A percentile compares a stretch with the other conserved stretches of the same genome.
Conservation (phyloP, 2,329 filamentous ascomycete species). For the Cercospora berteroae region DNA sequence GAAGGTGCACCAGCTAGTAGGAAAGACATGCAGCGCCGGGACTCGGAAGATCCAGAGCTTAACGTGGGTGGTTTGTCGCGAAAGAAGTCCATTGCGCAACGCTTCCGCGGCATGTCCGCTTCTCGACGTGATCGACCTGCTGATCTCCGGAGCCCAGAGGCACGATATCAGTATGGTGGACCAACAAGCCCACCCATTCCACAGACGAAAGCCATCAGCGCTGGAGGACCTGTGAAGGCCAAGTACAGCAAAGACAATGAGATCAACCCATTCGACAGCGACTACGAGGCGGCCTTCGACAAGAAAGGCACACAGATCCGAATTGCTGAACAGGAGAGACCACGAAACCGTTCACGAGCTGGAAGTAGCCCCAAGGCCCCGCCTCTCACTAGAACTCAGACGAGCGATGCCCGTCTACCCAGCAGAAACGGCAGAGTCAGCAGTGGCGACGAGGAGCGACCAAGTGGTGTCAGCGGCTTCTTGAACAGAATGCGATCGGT, state of each 20-base stretch:
- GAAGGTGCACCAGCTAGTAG: slow-evolving; percentile 88
- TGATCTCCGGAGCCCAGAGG: slow-evolving; percentile 49
- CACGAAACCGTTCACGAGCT: slow-evolving; percentile 34
- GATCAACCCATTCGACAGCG: slow-evolving; percentile 71
- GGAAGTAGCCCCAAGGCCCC: slow-evolving; percentile 60
- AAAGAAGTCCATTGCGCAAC: slow-evolving; percentile 93
- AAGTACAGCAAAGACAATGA: slow-evolving; percentile 41
- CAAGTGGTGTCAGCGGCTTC: slow-evolving; percentile 54
- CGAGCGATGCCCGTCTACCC: slow-evolving; percentile 21
- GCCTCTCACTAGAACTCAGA: slow-evolving; percentile 21
- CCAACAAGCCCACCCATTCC: slow-evolving; percentile 23
- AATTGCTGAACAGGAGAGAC: slow-evolving; percentile 47
- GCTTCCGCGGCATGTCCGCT: slow-evolving; percentile 79
- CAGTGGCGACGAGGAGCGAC: slow-evolving; percentile 46
- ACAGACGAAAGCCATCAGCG: slow-evolving; percentile 37
- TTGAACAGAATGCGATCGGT: slow-evolving; percentile 78
- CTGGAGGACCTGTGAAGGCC: slow-evolving; percentile 43
- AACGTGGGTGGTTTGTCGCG: slow-evolving; percentile 61
- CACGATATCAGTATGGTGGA: slow-evolving; percentile 46
- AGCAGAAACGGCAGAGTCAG: slow-evolving; percentile 33
- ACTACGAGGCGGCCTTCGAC: slow-evolving; percentile 69
- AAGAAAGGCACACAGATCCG: slow-evolving; percentile 61
- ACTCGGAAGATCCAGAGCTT: slow-evolving; percentile 62
- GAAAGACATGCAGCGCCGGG: slow-evolving; percentile 71
- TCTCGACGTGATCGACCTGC: slow-evolving; percentile 52